phyloP scores from a whole-genome alignment of 2,329 filamentous ascomycete genomes.

The Dactylellina drechsleri region DNA sequence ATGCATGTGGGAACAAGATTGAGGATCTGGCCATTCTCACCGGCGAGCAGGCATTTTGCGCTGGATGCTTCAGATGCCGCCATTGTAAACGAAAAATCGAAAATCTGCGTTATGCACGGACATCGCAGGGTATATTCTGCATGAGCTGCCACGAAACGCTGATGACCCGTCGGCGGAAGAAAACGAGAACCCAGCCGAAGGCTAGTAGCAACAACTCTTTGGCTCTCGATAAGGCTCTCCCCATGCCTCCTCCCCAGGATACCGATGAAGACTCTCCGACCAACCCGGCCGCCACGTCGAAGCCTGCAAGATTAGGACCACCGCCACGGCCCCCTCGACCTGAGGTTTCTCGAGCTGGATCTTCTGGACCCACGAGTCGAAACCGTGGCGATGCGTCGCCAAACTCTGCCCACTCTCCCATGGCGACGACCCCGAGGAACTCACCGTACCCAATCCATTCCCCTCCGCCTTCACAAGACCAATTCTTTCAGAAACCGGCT shows the following conservation, averaged over 20 bases:
- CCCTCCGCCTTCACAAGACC: constrained; percentile 34
- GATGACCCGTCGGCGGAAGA: constrained; percentile 91
- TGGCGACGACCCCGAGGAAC: constrained; percentile 38
- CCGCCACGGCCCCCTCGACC: constrained; percentile 46
- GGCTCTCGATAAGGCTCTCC: constrained; percentile 59
- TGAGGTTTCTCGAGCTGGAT: constrained; percentile 45
- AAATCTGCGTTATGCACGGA: constrained; percentile 95
- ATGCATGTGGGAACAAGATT: constrained; percentile 95
- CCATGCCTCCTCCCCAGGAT: constrained; percentile 58
- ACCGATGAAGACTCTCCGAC: constrained; percentile 58
- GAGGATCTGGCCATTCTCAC: constrained; percentile 97
- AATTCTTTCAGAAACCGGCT: constrained; percentile 34
- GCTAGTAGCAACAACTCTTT: constrained; percentile 55
- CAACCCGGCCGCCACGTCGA: constrained; percentile 12
- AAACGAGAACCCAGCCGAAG: constrained; percentile 69
- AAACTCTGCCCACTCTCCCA: constrained; percentile 41
- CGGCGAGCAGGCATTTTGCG: constrained; percentile 96
- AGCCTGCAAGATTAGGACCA: constrained; percentile 56
- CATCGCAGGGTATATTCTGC: constrained; percentile 98
- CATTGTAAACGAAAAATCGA: constrained; percentile 99
- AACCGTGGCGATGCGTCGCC: constrained; percentile 48
- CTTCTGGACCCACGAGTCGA: constrained; percentile 34
- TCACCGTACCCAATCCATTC: constrained; percentile 47
- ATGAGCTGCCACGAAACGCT: constrained; percentile 98
- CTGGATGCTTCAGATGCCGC: constrained; percentile 93